Evolutionary conservation across 2,329 filamentous ascomycete species (phyloP), one percentile per base, ranked within the genome.

Genomic region (Trichophyton simii): DNA sequence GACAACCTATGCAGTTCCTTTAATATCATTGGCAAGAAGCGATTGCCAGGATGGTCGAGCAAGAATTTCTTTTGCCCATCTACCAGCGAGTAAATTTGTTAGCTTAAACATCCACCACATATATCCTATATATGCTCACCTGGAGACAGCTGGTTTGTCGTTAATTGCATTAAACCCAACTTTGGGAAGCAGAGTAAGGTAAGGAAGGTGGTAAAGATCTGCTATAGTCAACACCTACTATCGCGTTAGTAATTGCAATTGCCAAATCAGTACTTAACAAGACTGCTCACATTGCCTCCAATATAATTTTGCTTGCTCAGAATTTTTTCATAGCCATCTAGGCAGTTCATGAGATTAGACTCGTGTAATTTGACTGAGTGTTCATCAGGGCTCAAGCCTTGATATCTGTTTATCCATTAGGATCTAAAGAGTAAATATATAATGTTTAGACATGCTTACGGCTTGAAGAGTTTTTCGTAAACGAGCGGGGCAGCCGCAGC

Each of bases 261-360:
- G n/a, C 1, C 2, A n/a, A 2, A 13, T 22, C 15, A 3, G 38
- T 1, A 42, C 34, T 20, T 15, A 18, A 20, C 15, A 25, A 25
- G 41, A 44, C 7, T 7, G n/a, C 63, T 28, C 38, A 64, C 63
- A 50, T 64, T 34, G 9, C 63, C 63, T 18, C 60, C 61, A 46
- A 64, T 60, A 22, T 62, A 64, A 34, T 64, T 64, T 48, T 64
- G 61, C 38, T 64, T 61, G 54, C 58, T 62, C 11, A 64, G 41
- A 18, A 64, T 64, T 18, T 28, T 59, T 34, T 64, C 63, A 48
- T 64, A 64, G 25, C 62, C 63, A 44, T 62, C 63, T 5, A 64
- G 48, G 41, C 36, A 60, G 13, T 31, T 25, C 9, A 59, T 34
- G n/a, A 64, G 63, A 7, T 58, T 55, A 6, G 58, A 48, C 34